Conservation (phyloP, 2,329 filamentous ascomycete species). For the Trichoderma semiorbis region DNA sequence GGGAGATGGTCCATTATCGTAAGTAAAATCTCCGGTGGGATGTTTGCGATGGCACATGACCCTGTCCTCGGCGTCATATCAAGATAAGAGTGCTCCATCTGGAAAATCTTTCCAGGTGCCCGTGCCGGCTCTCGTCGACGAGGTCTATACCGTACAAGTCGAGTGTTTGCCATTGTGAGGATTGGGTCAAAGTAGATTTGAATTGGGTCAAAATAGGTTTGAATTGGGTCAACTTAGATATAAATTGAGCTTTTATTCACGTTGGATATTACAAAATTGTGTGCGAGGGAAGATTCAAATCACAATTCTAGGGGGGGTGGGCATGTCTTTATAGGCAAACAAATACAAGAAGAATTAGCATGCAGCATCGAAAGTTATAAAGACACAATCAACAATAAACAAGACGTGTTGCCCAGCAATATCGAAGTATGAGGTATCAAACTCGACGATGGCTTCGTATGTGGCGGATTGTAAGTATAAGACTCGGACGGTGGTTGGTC, state of each 20-base stretch:
- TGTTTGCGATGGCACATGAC: neutral
- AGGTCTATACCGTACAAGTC: neutral
- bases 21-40: neutral
- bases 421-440: neutral
- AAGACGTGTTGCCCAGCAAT: neutral
- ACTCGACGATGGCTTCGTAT: neutral
- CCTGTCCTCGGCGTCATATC: neutral
- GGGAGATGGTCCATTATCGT: neutral
- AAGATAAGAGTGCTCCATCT: neutral
- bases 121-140: neutral
- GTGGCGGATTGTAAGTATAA: neutral
- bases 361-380: neutral
- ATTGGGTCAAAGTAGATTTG: neutral
- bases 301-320: neutral
- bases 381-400: neutral
- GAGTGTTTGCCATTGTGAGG: neutral
- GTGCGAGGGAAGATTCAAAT: neutral
- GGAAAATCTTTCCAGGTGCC: neutral
- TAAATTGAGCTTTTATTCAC: neutral
- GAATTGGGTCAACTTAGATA: too few species aligned
- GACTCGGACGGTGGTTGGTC: neutral
- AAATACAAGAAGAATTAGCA: neutral
- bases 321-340: neutral
- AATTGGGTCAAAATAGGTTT: too few species aligned
- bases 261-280: neutral